Conservation (phyloP, 2,329 filamentous ascomycete genomes). For the Penicillium decumbens region DNA sequence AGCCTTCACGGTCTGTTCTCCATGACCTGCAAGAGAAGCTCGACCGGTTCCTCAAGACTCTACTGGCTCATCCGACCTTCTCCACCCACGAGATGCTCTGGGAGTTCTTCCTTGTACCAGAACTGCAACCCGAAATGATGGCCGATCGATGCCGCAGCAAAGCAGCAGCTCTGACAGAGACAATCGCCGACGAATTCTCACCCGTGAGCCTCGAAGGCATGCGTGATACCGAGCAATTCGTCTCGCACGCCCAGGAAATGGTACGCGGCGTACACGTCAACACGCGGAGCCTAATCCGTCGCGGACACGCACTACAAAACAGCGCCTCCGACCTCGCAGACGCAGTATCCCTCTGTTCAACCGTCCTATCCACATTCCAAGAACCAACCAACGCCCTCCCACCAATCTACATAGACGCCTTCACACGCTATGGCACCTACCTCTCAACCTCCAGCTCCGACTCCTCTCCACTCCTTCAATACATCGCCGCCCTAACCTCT, state of each 20-base stretch:
- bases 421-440: conserved; percentile 66
- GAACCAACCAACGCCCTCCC: conserved; percentile 61
- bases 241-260: conserved; percentile 84
- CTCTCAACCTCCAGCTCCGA: conserved; percentile 58
- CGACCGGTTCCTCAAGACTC: conserved; percentile 80
- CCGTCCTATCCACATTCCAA: conserved; percentile 49
- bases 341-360: conserved; percentile 40
- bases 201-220: conserved; percentile 68
- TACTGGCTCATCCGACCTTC: conserved; percentile 86
- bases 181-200: conserved; percentile 80
- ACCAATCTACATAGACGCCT: conserved; percentile 60
- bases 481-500: conserved; percentile 72
- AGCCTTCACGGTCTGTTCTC: conserved; percentile 79
- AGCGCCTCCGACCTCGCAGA: conserved; percentile 50
- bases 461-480: conserved; percentile 65
- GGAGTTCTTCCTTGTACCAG: conserved; percentile 97
- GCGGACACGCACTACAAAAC: conserved; percentile 68
- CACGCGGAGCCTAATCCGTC: conserved; percentile 74
- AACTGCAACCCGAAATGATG: conserved; percentile 86
- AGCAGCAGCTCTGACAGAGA: conserved; percentile 74
- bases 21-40: conserved; percentile 82
- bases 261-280: conserved; percentile 79
- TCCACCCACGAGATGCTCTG: conserved; percentile 94
- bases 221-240: conserved; percentile 86
- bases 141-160: conserved; percentile 82